Conservation (phyloP, 2,329 filamentous ascomycete species). For the Ustilaginoidea virens region DNA sequence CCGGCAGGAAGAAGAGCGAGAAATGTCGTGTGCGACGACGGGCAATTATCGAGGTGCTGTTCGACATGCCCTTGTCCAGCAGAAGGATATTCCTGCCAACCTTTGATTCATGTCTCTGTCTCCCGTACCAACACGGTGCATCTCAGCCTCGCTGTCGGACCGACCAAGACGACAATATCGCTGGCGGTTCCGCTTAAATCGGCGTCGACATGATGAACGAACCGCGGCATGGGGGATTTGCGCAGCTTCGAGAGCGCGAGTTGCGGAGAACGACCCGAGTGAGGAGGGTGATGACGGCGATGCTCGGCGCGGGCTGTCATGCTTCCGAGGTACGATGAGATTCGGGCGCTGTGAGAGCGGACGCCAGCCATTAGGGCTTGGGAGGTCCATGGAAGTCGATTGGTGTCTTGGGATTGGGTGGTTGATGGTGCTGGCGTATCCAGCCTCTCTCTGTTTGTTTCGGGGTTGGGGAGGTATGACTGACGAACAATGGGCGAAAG, state of each 20-base stretch:
- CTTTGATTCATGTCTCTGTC: slow-evolving; percentile 42
- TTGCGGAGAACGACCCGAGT: too few relatives aligned
- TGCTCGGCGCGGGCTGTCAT: too few relatives aligned
- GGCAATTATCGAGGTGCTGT: slow-evolving; percentile 29
- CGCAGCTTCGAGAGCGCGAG: slow-evolving; percentile 37
- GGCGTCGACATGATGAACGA: slow-evolving; percentile 24
- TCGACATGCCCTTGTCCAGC: slow-evolving; percentile 29
- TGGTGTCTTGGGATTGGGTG: too few relatives aligned
- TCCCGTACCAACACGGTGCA: slow-evolving; percentile 39
- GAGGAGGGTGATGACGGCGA: too few relatives aligned
- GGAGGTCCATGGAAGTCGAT: too few relatives aligned
- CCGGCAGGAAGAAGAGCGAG: slow-evolving; percentile 10
- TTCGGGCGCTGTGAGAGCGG: too few relatives aligned
- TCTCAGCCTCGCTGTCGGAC: slow-evolving; percentile 26
- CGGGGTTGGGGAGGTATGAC: too few relatives aligned
- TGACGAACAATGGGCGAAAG: too few relatives aligned
- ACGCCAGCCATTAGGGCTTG: too few relatives aligned
- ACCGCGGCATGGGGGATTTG: slow-evolving; percentile 18
- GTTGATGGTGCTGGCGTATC: too few relatives aligned
- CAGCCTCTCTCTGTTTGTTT: too few relatives aligned
- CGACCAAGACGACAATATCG: slow-evolving; percentile 26
- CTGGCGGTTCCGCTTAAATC: slow-evolving; percentile 36
- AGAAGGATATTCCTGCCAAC: slow-evolving; percentile 38
- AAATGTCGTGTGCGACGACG: slow-evolving; percentile 23
- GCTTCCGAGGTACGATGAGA: too few relatives aligned